phyloP scores from a whole-genome alignment of 2,329 filamentous ascomycete species.

The Paecilomyces niveus region DNA sequence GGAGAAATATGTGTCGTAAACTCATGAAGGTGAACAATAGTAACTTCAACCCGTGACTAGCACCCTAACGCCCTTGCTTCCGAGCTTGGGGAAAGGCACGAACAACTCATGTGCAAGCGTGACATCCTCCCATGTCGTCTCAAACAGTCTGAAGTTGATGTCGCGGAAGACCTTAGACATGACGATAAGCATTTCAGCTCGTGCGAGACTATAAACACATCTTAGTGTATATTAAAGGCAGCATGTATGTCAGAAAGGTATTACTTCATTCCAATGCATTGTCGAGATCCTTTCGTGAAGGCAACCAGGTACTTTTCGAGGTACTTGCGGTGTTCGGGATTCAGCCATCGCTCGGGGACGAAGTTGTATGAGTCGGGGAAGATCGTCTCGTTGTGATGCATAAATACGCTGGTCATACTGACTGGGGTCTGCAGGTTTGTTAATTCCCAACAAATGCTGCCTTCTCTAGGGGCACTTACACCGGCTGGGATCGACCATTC shows the following conservation, averaged over 20 bases:
- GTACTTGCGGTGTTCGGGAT: constrained; percentile 5
- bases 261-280: constrained; percentile 13
- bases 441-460: neutral
- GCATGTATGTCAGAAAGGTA: neutral
- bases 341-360: constrained; percentile 14
- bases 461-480: constrained; percentile 1
- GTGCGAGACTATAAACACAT: constrained; percentile 4
- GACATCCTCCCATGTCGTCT: constrained; percentile 4
- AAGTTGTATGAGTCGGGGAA: constrained; percentile 13
- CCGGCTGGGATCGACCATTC: constrained; percentile 11
- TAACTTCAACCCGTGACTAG: neutral
- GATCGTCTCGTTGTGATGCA: constrained; percentile 13
- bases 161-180: constrained; percentile 5
- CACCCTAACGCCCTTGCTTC: constrained; percentile 2
- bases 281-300: constrained; percentile 12
- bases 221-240: neutral
- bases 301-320: constrained; percentile 14
- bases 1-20: neutral
- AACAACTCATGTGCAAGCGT: constrained; percentile 3
- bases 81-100: constrained; percentile 5
- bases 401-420: constrained; percentile 13
- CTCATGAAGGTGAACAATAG: neutral
- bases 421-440: constrained; percentile 11
- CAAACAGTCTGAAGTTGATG: constrained; percentile 3
- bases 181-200: constrained; percentile 5